Evolutionary conservation across 345 rosid species (phyloP).

Genomic region (Pelargonium nanum): DNA sequence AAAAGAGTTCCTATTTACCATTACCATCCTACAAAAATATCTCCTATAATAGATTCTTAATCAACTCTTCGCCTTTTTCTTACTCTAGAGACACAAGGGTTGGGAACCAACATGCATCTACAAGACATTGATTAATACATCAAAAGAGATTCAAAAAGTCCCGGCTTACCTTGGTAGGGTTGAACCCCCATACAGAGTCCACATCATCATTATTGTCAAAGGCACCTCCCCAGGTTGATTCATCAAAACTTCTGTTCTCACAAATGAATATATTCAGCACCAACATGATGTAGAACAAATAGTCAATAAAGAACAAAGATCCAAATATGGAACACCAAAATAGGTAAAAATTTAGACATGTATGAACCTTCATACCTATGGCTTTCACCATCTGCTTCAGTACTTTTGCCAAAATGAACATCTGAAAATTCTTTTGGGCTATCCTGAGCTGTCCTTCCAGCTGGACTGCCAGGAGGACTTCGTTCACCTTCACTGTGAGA

Average conservation of each 20-base stretch:
- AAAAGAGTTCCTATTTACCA: too few species aligned
- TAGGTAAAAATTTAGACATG: neutral
- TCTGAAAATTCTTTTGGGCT: conserved; percentile 53
- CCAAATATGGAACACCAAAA: neutral
- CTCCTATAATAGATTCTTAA: too few species aligned
- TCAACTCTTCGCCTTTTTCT: neutral
- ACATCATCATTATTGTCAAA: conserved; percentile 83
- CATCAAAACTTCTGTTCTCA: conserved; percentile 61
- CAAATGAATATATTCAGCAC: neutral
- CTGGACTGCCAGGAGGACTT: conserved; percentile 79
- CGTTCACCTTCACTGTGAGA: conserved; percentile 77
- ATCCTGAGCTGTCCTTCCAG: conserved; percentile 47
- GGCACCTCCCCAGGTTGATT: conserved; percentile 94
- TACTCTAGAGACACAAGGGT: neutral
- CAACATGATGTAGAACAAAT: neutral
- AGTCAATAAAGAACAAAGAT: neutral
- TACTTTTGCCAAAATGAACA: conserved; percentile 41
- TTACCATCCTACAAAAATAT: too few species aligned
- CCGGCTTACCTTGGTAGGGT: conserved; percentile 57
- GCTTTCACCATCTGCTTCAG: conserved; percentile 49
- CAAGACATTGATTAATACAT: neutral
- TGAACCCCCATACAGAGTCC: conserved; percentile 91
- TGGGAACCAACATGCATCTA: neutral
- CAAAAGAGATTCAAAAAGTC: conserved; percentile 6
- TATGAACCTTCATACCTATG: conserved; percentile 29